These are phyloP conservation scores for Blastomyces parvus DNA, from an alignment of 2,329 filamentous ascomycete genomes.

Conservation along the genomic window DNA sequence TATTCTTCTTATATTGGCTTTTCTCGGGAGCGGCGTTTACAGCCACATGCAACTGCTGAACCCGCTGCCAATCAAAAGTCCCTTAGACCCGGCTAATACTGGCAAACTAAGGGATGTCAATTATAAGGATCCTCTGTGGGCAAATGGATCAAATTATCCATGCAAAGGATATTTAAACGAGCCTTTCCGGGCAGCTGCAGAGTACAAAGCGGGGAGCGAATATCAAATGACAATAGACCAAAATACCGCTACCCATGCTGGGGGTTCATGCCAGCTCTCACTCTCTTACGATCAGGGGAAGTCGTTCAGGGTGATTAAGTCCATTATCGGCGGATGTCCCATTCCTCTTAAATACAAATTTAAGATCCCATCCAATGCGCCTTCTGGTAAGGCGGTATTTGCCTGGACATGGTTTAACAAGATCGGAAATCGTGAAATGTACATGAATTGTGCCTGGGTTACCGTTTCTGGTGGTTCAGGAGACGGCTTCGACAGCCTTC, in stretches of 20 bases:
- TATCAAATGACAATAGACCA: constrained; percentile 53
- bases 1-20: neutral
- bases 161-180: constrained; percentile 61
- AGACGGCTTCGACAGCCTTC: constrained; percentile 8
- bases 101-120: constrained; percentile 54
- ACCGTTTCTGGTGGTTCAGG: constrained; percentile 40
- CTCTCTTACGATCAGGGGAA: constrained; percentile 63
- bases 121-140: constrained; percentile 57
- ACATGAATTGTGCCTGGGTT: constrained; percentile 74
- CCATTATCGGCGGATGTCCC: constrained; percentile 50
- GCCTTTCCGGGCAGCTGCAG: constrained; percentile 47
- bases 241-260: constrained; percentile 55
- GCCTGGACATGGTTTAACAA: constrained; percentile 71
- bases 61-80: constrained; percentile 46
- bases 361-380: constrained; percentile 55
- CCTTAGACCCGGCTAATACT: constrained; percentile 34
- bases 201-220: constrained; percentile 52
- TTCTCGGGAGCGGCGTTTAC: neutral
- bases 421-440: constrained; percentile 44
- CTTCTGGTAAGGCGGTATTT: constrained; percentile 53
- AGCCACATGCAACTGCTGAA: constrained; percentile 48
- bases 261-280: constrained; percentile 68
- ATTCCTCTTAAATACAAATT: constrained; percentile 52
- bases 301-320: constrained; percentile 60
- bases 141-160: constrained; percentile 56